Evolutionary conservation across 2,329 filamentous ascomycete genomes (phyloP).

Genomic region (Fusarium neocosmosporiellum): DNA sequence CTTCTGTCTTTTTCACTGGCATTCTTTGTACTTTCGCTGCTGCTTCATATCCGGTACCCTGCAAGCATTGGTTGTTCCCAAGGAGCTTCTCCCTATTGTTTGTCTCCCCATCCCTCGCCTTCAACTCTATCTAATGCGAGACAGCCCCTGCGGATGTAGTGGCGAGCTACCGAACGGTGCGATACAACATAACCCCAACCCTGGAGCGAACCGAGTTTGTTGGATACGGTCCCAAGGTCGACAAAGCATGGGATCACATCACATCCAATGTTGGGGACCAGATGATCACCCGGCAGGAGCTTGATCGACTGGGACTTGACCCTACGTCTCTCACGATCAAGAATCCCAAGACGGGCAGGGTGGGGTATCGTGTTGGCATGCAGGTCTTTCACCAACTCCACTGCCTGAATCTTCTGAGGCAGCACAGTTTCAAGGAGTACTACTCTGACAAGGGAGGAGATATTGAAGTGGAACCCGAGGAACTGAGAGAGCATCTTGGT

Average conservation of each 20-base stretch:
- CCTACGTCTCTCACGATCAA: slow-evolving; percentile 66
- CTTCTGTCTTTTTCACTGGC: slow-evolving; percentile 24
- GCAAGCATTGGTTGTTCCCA: not conserved
- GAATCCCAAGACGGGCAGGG: slow-evolving; percentile 65
- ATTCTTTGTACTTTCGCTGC: slow-evolving; percentile 22
- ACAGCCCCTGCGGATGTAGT: slow-evolving; percentile 59
- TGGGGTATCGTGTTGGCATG: slow-evolving; percentile 68
- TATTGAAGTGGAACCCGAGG: slow-evolving; percentile 51
- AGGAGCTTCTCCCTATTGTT: slow-evolving; percentile 27
- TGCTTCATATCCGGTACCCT: slow-evolving; percentile 5
- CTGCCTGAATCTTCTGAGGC: slow-evolving; percentile 60
- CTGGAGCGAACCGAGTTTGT: slow-evolving; percentile 61
- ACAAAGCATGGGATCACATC: slow-evolving; percentile 67
- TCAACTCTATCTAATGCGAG: not conserved
- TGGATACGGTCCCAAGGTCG: slow-evolving; percentile 66
- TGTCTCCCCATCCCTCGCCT: rapidly evolving
- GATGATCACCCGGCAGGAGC: slow-evolving; percentile 66
- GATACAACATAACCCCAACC: slow-evolving; percentile 61
- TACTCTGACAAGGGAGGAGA: slow-evolving; percentile 61
- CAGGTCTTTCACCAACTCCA: slow-evolving; percentile 68
- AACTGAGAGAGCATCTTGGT: slow-evolving; percentile 35
- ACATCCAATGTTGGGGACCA: slow-evolving; percentile 66
- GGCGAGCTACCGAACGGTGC: slow-evolving; percentile 61
- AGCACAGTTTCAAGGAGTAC: slow-evolving; percentile 62
- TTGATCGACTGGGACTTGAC: slow-evolving; percentile 63